Evolutionary conservation across 176 grass and related monocot genomes (phyloP).

Genomic region (Triticum dicoccoides): DNA sequence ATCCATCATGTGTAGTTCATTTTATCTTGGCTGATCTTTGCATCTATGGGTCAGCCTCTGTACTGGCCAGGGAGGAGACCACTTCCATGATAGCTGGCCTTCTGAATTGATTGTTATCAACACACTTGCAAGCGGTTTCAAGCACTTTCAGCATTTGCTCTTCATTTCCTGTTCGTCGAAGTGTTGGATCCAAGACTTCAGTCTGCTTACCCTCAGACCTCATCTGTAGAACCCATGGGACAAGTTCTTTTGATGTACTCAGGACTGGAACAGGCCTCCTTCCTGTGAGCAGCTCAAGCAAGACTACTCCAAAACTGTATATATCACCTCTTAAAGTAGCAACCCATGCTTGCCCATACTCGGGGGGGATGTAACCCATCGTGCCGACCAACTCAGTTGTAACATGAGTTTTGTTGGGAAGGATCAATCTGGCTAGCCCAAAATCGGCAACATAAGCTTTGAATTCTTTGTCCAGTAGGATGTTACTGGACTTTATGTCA

Average conservation of each 20-base stretch:
- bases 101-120: constrained; percentile 19
- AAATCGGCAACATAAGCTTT: constrained; percentile 76
- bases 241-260: constrained; percentile 39
- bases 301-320: constrained; percentile 69
- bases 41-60: not conserved
- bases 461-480: constrained; percentile 62
- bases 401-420: constrained; percentile 63
- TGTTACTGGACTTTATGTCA: constrained; percentile 83
- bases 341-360: constrained; percentile 60
- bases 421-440: constrained; percentile 67
- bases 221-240: constrained; percentile 35
- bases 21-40: not conserved
- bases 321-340: constrained; percentile 67
- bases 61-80: constrained; percentile 24
- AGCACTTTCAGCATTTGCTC: constrained; percentile 56
- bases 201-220: constrained; percentile 19
- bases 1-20: not conserved
- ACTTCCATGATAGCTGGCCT: constrained; percentile 55
- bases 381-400: constrained; percentile 71
- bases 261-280: constrained; percentile 38
- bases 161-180: constrained; percentile 27
- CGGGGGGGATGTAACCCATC: constrained; percentile 75
- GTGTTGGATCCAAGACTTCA: constrained; percentile 42
- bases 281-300: constrained; percentile 62
- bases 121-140: constrained; percentile 44